Base-by-base conservation (phyloP, 139 green algal species). In the Tetradesmus lagerheimii region DNA sequence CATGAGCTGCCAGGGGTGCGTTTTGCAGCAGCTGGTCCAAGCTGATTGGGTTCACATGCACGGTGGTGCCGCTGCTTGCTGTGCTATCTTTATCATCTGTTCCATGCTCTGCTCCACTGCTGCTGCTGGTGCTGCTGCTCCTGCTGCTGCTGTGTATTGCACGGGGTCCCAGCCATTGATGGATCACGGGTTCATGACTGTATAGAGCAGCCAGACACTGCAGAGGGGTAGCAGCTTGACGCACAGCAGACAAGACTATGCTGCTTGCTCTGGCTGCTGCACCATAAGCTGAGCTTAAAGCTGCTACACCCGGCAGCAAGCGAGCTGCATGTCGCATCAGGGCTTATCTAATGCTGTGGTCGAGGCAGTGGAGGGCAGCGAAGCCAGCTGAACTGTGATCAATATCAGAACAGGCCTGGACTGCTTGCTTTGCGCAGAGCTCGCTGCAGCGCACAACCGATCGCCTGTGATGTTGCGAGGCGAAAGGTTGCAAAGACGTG, bases 121-220 rank as follows among this genome's bases (percentile, higher is more conserved):
- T 38, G 79, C n/a, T 66, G 43, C 25, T 67, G 79, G 11, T 84
- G 41, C 78, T 84, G 78, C 78, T 83, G 78, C 53, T 57, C 23
- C 38, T 62, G 25, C 20, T 62, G 38, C 38, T 37, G 18, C 35
- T 83, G 47, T 23, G n/a, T n/a, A n/a, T n/a, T n/a, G n/a, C n/a
- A n/a, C n/a, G n/a, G n/a, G n/a, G n/a, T n/a, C n/a, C n/a, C n/a
- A n/a, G n/a, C n/a, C n/a, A n/a, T n/a, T n/a, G n/a, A n/a, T n/a
- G n/a, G n/a, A n/a, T n/a, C n/a, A n/a, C n/a, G n/a, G n/a, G n/a
- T n/a, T n/a, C n/a, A n/a, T n/a, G n/a, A n/a, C n/a, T n/a, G n/a
- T n/a, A n/a, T n/a, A n/a, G n/a, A n/a, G n/a, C n/a, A 31, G 29
- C 50, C 31, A 38, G n/a, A 8, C 31, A 31, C 27, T 53, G 35